Base-by-base conservation (phyloP, 1,139 yeast genomes). In the Maudiozyma humilis region DNA sequence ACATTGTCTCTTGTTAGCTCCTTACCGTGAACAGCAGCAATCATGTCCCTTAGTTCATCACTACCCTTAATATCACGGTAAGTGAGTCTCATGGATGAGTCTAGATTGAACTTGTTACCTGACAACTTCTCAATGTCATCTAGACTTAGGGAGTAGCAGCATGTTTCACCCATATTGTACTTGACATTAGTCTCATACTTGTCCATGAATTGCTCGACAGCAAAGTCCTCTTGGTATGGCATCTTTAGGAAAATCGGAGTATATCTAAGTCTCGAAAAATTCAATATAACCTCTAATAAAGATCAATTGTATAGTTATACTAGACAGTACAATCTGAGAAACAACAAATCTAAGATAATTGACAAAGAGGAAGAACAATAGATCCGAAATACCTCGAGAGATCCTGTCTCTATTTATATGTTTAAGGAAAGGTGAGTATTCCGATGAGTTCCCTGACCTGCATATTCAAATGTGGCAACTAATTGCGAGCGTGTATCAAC, bases 151-250 rank as follows among this genome's bases (percentile, higher is more conserved):
- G 79, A 71, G 42, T 68, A 66, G 49, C 73, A 71, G 55, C 82
- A 76, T 1, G 80, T 73, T 53, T 76, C 82, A 12, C 78, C 80
- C 56, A 76, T 58, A 53, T 76, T 76, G 58, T 59, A 59, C 14
- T 51, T 51, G 42, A 70, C 66, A 20, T 49, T 52, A 2, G 65
- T 63, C 53, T 77, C 81, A 60, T 72, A 69, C 40, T 59, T 60
- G 55, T 76, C 79, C 79, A 76, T 75, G 62, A 71, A 76, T 53
- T 72, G 71, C 56, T 77, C 81, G n/a, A 76, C 76, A n/a, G 62
- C 68, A 55, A 76, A 76, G 32, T 64, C 66, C 44, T 66, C 71
- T 54, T 71, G 76, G 25, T 53, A 48, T 15, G 70, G 70, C 70
- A 67, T 68, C 10, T n/a, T 29, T 33, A 8, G 31, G 4, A 20